A percentile compares a stretch with the other conserved stretches of the same genome.
Evolutionary conservation across 2,329 filamentous ascomycete genomes (phyloP).

Genomic region (Neofusicoccum cordaticola): DNA sequence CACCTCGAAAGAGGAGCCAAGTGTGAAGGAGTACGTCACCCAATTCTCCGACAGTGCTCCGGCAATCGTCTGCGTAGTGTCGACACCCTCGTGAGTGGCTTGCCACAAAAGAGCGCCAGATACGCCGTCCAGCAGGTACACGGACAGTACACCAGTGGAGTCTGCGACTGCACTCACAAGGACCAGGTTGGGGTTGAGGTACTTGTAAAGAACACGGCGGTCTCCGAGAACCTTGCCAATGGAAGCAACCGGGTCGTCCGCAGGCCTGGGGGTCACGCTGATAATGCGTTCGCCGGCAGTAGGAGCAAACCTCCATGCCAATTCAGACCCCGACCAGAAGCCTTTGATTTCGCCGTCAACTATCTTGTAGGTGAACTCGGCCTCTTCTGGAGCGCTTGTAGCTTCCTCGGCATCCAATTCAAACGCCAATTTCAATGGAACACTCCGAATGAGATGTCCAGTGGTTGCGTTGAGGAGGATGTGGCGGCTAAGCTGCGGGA

Average conservation of each 20-base stretch:
- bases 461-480: slow-evolving; percentile 13
- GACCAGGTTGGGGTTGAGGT: slow-evolving; percentile 82
- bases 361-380: slow-evolving; percentile 29
- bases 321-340: slow-evolving; percentile 27
- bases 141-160: slow-evolving; percentile 57
- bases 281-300: slow-evolving; percentile 65
- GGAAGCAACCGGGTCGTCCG: slow-evolving; percentile 85
- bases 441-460: slow-evolving; percentile 2
- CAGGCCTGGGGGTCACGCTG: slow-evolving; percentile 63
- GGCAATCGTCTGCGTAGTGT: slow-evolving; percentile 68
- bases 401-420: background rate
- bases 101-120: slow-evolving; percentile 78
- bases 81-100: slow-evolving; percentile 68
- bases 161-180: slow-evolving; percentile 70
- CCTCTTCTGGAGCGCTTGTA: background rate
- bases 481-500: slow-evolving; percentile 7
- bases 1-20: slow-evolving; percentile 51
- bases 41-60: slow-evolving; percentile 90
- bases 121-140: slow-evolving; percentile 81
- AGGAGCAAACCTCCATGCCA: slow-evolving; percentile 70
- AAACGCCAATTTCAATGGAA: background rate
- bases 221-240: slow-evolving; percentile 93
- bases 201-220: slow-evolving; percentile 94
- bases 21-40: slow-evolving; percentile 78
- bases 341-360: slow-evolving; percentile 34